Evolutionary conservation across 2,329 filamentous ascomycete genomes (phyloP).

Genomic region (Bretziella fagacearum): DNA sequence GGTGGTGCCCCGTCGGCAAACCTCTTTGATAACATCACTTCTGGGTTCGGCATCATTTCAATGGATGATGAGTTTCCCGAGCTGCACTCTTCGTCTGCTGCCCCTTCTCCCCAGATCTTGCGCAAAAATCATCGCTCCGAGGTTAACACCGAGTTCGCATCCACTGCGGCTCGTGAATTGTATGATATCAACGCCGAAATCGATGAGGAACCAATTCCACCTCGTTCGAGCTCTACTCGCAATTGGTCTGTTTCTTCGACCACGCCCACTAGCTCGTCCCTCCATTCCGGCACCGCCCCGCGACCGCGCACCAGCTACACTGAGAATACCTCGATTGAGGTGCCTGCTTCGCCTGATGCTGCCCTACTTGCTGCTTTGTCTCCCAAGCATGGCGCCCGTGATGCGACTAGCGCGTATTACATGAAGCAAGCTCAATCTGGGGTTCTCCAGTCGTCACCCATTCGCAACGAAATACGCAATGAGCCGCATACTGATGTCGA

Average conservation of each 20-base stretch:
- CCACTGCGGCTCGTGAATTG: constrained; percentile 18
- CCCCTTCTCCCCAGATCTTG: constrained; percentile 15
- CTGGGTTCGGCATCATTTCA: constrained; percentile 8
- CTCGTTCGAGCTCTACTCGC: constrained; percentile 22
- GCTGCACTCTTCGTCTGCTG: constrained; percentile 10
- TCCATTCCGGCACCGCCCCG: constrained; percentile 25
- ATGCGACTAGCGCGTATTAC: constrained; percentile 14
- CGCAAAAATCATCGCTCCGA: constrained; percentile 14
- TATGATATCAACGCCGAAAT: constrained; percentile 19
- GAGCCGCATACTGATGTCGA: not conserved
- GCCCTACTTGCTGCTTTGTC: constrained; percentile 15
- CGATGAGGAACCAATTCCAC: constrained; percentile 20
- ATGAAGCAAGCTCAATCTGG: constrained; percentile 11
- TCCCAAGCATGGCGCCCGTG: constrained; percentile 15
- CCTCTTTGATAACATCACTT: constrained; percentile 11
- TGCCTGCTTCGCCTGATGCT: constrained; percentile 16
- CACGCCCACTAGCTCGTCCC: constrained; percentile 26
- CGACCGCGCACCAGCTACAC: constrained; percentile 29
- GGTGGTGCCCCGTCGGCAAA: not conserved
- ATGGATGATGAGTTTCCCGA: constrained; percentile 1
- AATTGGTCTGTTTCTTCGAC: constrained; percentile 29
- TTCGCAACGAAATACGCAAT: not conserved
- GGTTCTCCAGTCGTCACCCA: constrained; percentile 6
- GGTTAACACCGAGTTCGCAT: constrained; percentile 13
- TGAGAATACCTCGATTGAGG: constrained; percentile 29